phyloP scores from a whole-genome alignment of 306 rosid species.

The Trifolium fragiferum region DNA sequence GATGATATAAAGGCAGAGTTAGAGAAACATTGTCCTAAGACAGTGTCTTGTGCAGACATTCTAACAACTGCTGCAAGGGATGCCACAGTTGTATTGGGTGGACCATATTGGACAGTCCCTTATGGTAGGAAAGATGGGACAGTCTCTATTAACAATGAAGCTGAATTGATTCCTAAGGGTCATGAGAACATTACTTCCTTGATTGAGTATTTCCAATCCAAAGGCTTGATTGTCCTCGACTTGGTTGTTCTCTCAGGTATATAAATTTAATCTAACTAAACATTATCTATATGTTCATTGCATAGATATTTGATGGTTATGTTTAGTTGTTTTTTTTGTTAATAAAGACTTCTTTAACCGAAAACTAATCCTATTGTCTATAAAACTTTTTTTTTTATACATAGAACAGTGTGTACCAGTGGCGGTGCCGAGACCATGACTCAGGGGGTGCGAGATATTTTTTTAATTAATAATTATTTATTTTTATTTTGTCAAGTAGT shows the following conservation, averaged over 20 bases:
- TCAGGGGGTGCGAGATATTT: too few relatives aligned
- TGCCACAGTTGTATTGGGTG: conserved; percentile 69
- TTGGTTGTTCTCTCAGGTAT: conserved; percentile 80
- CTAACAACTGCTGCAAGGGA: conserved; percentile 71
- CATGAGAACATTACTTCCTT: conserved; percentile 63
- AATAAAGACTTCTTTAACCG: too few relatives aligned
- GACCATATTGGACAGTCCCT: conserved; percentile 73
- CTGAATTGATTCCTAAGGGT: conserved; percentile 71
- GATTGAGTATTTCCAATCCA: conserved; percentile 67
- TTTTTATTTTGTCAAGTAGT: too few relatives aligned
- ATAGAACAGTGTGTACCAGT: too few relatives aligned
- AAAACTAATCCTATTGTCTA: too few relatives aligned
- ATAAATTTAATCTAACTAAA: neutral
- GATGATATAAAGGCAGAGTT: conserved; percentile 78
- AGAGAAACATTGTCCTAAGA: conserved; percentile 69
- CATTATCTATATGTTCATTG: neutral
- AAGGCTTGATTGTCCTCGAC: conserved; percentile 66
- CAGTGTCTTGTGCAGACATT: conserved; percentile 81
- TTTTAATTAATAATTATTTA: too few relatives aligned
- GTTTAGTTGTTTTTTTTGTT: too few relatives aligned
- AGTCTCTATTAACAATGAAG: conserved; percentile 61
- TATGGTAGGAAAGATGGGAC: conserved; percentile 80
- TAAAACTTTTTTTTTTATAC: too few relatives aligned
- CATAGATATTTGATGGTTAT: neutral
- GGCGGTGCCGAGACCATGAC: too few relatives aligned